These are phyloP conservation scores for Podospora sp. DNA, from an alignment of 495 filamentous ascomycete species.

Conservation along the genomic window DNA sequence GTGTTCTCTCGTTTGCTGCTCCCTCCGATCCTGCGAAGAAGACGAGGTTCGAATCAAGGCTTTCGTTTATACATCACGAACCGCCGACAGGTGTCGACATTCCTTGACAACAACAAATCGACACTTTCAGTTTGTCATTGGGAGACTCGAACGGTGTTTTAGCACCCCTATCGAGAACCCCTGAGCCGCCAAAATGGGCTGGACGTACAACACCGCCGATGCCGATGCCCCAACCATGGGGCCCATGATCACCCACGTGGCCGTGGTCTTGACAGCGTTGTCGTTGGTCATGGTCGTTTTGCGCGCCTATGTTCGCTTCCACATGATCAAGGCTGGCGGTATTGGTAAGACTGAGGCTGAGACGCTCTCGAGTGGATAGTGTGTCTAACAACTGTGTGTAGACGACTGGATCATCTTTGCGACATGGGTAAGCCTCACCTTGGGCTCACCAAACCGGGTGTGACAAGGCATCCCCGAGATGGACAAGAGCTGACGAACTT, in stretches of 20 bases:
- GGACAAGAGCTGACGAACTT: neutral
- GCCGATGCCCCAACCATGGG: conserved; percentile 42
- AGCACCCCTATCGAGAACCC: neutral
- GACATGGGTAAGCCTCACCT: conserved; percentile 36
- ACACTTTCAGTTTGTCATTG: conserved; percentile 29
- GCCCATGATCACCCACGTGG: conserved; percentile 38
- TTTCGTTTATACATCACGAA: conserved; percentile 8
- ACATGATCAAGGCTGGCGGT: conserved; percentile 39
- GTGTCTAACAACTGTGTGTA: conserved; percentile 4
- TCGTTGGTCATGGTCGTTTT: conserved; percentile 41
- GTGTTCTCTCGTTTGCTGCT: no score
- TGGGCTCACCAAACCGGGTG: neutral
- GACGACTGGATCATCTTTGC: conserved; percentile 46
- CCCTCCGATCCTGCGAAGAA: no score
- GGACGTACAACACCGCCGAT: conserved; percentile 44
- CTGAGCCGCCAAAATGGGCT: conserved; percentile 37
- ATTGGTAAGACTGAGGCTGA: conserved; percentile 29
- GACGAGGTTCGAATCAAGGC: no score
- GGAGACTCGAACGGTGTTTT: neutral
- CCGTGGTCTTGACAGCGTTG: conserved; percentile 35
- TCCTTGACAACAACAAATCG: no score
- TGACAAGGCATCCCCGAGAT: no score
- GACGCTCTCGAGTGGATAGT: no score
- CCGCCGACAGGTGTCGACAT: no score
- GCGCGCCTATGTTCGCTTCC: conserved; percentile 40